Percentiles rank a stretch among this genome's conserved stretches.
phyloP scores from a whole-genome alignment of 306 rosid species.

The Chamaecrista fasciculata region DNA sequence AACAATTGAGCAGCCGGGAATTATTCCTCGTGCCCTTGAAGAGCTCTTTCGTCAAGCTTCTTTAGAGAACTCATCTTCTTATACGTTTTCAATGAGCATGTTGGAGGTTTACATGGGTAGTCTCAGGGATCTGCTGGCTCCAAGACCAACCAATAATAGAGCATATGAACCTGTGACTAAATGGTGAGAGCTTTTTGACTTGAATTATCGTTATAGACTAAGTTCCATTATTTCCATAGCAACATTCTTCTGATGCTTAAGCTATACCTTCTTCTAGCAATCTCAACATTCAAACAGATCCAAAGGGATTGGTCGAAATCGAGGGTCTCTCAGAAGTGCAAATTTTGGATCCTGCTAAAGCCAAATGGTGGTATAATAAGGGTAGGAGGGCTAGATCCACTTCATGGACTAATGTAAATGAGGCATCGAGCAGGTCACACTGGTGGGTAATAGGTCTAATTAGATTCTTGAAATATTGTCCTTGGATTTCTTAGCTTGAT shows the following conservation, averaged over 20 bases:
- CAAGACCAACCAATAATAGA: slow-evolving; percentile 50
- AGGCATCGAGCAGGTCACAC: slow-evolving; percentile 97
- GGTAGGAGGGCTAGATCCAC: slow-evolving; percentile 85
- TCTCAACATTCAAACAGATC: slow-evolving; percentile 94
- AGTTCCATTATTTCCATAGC: slow-evolving; percentile 3
- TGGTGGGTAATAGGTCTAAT: slow-evolving; percentile 69
- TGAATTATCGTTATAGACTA: background rate
- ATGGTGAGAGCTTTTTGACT: slow-evolving; percentile 48
- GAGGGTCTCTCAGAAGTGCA: slow-evolving; percentile 92
- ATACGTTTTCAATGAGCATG: slow-evolving; percentile 87
- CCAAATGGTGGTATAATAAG: slow-evolving; percentile 82
- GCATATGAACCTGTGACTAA: slow-evolving; percentile 48
- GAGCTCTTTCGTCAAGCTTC: slow-evolving; percentile 71
- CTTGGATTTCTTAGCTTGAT: slow-evolving; percentile 71
- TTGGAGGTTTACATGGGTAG: slow-evolving; percentile 94
- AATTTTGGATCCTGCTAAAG: slow-evolving; percentile 65
- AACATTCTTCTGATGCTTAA: slow-evolving; percentile 7
- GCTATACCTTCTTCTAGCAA: slow-evolving; percentile 52
- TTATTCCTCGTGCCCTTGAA: slow-evolving; percentile 75
- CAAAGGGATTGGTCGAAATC: slow-evolving; percentile 74
- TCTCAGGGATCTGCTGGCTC: slow-evolving; percentile 74
- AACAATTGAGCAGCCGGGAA: slow-evolving; percentile 68
- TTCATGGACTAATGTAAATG: slow-evolving; percentile 92
- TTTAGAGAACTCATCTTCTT: slow-evolving; percentile 40
- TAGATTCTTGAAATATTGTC: slow-evolving; percentile 36